A percentile compares a stretch with the other conserved stretches of the same genome.
Evolutionary conservation across 1,284 basidiomycete species (phyloP).

Genomic region (Hemileccinum hortonii): DNA sequence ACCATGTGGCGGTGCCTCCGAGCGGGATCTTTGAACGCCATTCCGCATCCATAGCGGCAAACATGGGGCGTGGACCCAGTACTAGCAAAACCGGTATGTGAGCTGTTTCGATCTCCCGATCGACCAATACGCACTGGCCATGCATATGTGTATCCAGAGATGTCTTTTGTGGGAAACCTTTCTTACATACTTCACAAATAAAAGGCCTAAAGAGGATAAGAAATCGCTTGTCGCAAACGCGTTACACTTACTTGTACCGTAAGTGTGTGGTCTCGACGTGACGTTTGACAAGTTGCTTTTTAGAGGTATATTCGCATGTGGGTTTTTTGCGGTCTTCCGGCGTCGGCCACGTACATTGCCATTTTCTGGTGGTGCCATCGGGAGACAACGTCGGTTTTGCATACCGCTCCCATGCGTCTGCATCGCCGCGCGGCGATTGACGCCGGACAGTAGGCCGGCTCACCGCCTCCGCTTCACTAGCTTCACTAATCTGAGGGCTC

Average conservation of each 20-base stretch:
- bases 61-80: slow-evolving; percentile 55
- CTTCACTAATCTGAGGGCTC: slow-evolving; percentile 33
- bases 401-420: slow-evolving; percentile 34
- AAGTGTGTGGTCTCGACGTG: slow-evolving; percentile 66
- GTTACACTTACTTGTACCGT: slow-evolving; percentile 50
- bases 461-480: slow-evolving; percentile 26
- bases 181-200: slow-evolving; percentile 53
- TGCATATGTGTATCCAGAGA: slow-evolving; percentile 60
- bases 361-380: slow-evolving; percentile 36
- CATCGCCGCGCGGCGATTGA: slow-evolving; percentile 30
- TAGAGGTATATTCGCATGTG: slow-evolving; percentile 52
- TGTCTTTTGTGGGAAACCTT: slow-evolving; percentile 60
- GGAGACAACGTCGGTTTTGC: slow-evolving; percentile 36
- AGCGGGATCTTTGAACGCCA: slow-evolving; percentile 61
- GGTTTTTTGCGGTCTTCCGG: slow-evolving; percentile 35
- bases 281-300: slow-evolving; percentile 67
- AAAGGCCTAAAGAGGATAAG: slow-evolving; percentile 44
- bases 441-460: slow-evolving; percentile 20
- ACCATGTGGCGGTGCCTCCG: slow-evolving; percentile 60
- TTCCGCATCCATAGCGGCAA: slow-evolving; percentile 52
- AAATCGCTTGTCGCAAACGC: slow-evolving; percentile 8
- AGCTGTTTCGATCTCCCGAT: slow-evolving; percentile 8
- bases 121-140: slow-evolving; percentile 50
- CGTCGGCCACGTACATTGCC: slow-evolving; percentile 37
- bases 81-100: slow-evolving; percentile 32